A percentile compares a stretch with the other conserved stretches of the same genome.
These are phyloP conservation scores for Haplosporangium gracile DNA, from an alignment of 192 early-diverging fungal species.

Conservation along the genomic window DNA sequence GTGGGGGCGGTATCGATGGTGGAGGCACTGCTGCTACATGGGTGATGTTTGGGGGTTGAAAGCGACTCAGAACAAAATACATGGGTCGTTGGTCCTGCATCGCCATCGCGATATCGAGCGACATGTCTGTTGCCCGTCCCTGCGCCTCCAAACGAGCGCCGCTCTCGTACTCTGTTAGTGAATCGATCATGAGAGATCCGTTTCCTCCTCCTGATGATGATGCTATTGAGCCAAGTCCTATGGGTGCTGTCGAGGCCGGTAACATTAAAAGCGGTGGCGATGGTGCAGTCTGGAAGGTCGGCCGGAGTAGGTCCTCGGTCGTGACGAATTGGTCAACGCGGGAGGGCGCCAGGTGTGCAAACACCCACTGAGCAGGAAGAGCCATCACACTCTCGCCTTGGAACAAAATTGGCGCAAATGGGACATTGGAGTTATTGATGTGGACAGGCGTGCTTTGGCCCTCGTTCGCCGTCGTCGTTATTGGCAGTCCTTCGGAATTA, in stretches of 20 bases:
- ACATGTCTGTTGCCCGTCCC: neutral
- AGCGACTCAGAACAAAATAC: constrained; percentile 1
- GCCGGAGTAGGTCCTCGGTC: neutral
- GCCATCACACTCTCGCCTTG: neutral
- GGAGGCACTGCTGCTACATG: neutral
- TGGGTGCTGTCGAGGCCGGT: neutral
- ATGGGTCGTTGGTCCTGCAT: constrained; percentile 1
- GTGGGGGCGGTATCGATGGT: neutral
- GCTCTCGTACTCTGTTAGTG: neutral
- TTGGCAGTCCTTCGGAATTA: neutral
- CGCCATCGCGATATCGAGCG: neutral
- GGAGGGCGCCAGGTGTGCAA: neutral
- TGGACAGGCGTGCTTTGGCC: neutral
- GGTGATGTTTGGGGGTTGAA: neutral
- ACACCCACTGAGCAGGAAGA: constrained; percentile 1
- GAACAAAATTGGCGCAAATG: neutral
- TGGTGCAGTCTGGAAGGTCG: neutral
- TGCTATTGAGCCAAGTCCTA: neutral
- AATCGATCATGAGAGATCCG: neutral
- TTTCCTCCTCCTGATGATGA: neutral
- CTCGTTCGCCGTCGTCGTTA: neutral
- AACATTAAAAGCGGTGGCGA: neutral
- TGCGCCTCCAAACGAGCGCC: neutral
- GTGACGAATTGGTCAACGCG: neutral
- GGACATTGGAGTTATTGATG: neutral